Percentiles rank a stretch among this genome's conserved stretches.
phyloP scores from a whole-genome alignment of 1,284 basidiomycete species.

The Lentinula novae-zelandiae region DNA sequence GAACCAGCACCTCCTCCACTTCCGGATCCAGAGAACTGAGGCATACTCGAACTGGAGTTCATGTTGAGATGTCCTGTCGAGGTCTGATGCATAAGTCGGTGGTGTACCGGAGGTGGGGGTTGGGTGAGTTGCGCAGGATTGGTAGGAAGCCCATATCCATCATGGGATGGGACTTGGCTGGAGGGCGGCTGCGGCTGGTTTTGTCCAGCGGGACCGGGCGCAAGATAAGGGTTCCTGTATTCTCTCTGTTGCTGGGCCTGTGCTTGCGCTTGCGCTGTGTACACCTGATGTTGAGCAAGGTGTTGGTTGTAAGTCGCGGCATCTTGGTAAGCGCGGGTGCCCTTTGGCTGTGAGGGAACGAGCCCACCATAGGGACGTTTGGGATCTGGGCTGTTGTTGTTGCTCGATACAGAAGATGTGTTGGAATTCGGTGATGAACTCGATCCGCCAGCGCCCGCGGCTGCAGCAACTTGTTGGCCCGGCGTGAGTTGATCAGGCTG shows the following conservation, averaged over 20 bases:
- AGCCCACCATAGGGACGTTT: conserved; percentile 96
- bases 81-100: conserved; percentile 42
- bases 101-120: conserved; percentile 28
- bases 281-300: conserved; percentile 90
- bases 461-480: conserved; percentile 28
- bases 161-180: conserved; percentile 9
- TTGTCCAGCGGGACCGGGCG: conserved; percentile 28
- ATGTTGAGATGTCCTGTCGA: conserved; percentile 46
- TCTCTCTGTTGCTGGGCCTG: conserved; percentile 55
- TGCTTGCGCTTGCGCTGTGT: conserved; percentile 78
- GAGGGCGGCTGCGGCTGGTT: conserved; percentile 23
- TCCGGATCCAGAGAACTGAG: conserved; percentile 35
- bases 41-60: conserved; percentile 27
- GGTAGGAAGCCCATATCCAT: conserved; percentile 2
- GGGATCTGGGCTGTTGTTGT: conserved; percentile 40
- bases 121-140: conserved; percentile 28
- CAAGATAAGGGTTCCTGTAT: conserved; percentile 73
- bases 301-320: conserved; percentile 95
- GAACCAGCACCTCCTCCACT: conserved; percentile 18
- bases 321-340: conserved; percentile 84
- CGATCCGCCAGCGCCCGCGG: neutral
- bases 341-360: conserved; percentile 75
- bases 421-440: neutral
- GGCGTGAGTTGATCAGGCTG: conserved; percentile 49
- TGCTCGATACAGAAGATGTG: conserved; percentile 16